Evolutionary conservation across 805 yeast genomes (phyloP), one percentile per base, ranked within the genome.

Genomic region (Monosporozyma unispora): DNA sequence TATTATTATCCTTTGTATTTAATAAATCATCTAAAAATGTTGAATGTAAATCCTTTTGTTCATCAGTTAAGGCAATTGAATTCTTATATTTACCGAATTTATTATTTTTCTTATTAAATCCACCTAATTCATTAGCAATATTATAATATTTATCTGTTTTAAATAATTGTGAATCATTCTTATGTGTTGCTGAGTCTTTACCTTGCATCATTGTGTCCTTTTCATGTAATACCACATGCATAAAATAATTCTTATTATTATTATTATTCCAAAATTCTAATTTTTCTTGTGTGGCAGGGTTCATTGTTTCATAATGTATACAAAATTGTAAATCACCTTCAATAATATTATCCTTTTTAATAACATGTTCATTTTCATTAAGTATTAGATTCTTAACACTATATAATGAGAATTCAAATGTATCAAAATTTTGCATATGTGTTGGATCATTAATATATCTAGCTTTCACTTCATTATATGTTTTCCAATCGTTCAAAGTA

Each of bases 401-500:
- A 52, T 54, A 60, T n/a, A 64, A 53, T 18, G 57, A 56, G 48
- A 64, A 57, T 41, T 59, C 56, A 52, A 64, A 64, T 8, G 60
- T 46, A 52, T 64, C 68, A 60, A 55, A 49, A 51, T 52, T 37
- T 25, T 9, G 28, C 33, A 21, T n/a, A n/a, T n/a, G n/a, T n/a
- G 4, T 18, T 60, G 62, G 10, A 56, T 48, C 14, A 52, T 52
- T 52, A 8, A 60, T 47, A 55, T 58, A 64, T 22, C 52, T 55
- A 45, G 62, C 57, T 45, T 55, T 56, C 9, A 60, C 56, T 12
- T 64, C 68, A n/a, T 55, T 59, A 14, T 49, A 78, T 0, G 95
- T 82, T 41, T 69, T 70, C 98, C 98, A 90, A 58, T 74, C 69
- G 63, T 91, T 88, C 54, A 81, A 71, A 0, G 96, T 79, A 67